Evolutionary conservation across 2,329 filamentous ascomycete species (phyloP).

Genomic region (Nakataea oryzae): DNA sequence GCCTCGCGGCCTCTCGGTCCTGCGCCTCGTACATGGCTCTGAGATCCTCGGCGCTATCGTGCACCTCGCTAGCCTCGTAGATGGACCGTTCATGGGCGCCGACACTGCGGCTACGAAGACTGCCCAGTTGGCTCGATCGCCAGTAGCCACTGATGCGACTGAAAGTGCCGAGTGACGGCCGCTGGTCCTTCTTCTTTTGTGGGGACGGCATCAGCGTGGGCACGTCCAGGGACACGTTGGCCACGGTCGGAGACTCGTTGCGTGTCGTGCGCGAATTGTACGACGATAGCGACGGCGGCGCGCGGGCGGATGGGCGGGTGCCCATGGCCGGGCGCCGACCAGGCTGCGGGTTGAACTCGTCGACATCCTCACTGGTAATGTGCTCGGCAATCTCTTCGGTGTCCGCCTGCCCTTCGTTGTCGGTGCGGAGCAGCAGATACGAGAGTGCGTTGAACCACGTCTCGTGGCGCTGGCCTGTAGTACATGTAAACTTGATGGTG

Average conservation of each 20-base stretch:
- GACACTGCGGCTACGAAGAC: conserved; percentile 40
- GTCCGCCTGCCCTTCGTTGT: conserved; percentile 50
- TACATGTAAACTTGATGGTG: conserved; percentile 86
- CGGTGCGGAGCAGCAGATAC: conserved; percentile 75
- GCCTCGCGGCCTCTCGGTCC: conserved; percentile 63
- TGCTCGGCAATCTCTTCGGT: conserved; percentile 38
- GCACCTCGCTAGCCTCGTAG: conserved; percentile 44
- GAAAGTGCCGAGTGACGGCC: conserved; percentile 33
- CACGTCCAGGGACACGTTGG: conserved; percentile 34
- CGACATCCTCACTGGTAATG: conserved; percentile 51
- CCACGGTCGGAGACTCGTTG: conserved; percentile 48
- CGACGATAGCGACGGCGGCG: conserved; percentile 61
- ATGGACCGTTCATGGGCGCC: conserved; percentile 26
- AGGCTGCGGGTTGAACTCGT: conserved; percentile 72
- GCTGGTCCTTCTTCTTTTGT: conserved; percentile 22
- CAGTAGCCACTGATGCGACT: conserved; percentile 51
- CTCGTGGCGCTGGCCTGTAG: conserved; percentile 88
- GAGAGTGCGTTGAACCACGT: conserved; percentile 98
- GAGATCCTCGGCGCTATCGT: conserved; percentile 76
- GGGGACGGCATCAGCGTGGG: conserved; percentile 44
- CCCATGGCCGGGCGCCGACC: not conserved
- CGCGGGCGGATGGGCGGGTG: conserved; percentile 26
- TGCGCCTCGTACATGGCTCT: conserved; percentile 69
- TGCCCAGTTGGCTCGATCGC: conserved; percentile 38
- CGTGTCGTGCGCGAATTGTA: conserved; percentile 67